These are phyloP conservation scores for Colletotrichum coccodes DNA, from an alignment of 2,329 filamentous ascomycete species.

Conservation along the genomic window DNA sequence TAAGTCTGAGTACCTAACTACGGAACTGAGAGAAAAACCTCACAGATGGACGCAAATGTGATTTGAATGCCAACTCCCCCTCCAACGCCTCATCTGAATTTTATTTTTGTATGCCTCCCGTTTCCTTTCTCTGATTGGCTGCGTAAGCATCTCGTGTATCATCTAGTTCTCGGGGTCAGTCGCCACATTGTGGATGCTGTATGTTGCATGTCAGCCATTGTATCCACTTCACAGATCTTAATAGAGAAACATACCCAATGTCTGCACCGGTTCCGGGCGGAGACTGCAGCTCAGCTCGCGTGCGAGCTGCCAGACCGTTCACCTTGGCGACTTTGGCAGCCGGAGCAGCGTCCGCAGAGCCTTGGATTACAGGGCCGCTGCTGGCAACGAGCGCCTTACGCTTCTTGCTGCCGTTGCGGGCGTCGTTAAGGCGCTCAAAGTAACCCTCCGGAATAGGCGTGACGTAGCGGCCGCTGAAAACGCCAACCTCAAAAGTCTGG, in stretches of 20 bases:
- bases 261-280: conserved; percentile 3
- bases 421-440: conserved; percentile 80
- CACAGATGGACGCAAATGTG: not conserved
- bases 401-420: conserved; percentile 73
- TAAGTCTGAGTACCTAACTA: not conserved
- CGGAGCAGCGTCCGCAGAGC: not conserved
- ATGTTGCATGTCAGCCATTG: not conserved
- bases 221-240: not conserved
- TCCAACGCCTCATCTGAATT: conserved; percentile 17
- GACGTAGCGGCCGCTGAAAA: conserved; percentile 89
- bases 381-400: conserved; percentile 40
- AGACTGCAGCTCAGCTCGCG: conserved; percentile 6
- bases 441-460: conserved; percentile 84
- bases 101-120: not conserved
- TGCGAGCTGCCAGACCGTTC: not conserved
- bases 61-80: conserved; percentile 1
- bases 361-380: conserved; percentile 12
- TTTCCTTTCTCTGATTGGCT: not conserved
- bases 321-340: conserved; percentile 13
- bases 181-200: conserved; percentile 24
- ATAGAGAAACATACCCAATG: not conserved
- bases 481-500: conserved; percentile 85
- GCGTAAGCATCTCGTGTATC: not conserved
- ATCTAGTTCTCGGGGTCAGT: conserved; percentile 15
- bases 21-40: not conserved